Percentiles rank a stretch among this genome's conserved stretches.
phyloP scores from a whole-genome alignment of 345 rosid species.

The Brassica nigra region DNA sequence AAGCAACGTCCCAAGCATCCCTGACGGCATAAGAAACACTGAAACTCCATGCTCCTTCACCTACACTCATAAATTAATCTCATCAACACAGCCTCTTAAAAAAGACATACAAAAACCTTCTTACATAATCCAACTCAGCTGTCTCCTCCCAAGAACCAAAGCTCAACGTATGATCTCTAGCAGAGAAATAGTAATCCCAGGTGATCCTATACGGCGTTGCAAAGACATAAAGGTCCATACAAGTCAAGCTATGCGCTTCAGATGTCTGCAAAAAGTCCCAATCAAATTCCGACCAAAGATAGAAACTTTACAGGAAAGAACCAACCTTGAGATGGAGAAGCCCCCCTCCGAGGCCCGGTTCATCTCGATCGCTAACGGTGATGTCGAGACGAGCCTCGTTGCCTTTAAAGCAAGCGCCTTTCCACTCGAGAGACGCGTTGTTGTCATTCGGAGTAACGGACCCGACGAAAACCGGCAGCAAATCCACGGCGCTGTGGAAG shows the following conservation, averaged over 20 bases:
- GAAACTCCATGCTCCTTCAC: constrained; percentile 94
- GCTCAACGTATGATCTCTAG: constrained; percentile 74
- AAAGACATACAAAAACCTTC: constrained; percentile 33
- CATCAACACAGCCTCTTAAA: background rate
- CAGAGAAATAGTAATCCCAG: constrained; percentile 94
- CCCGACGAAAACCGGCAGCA: constrained; percentile 83
- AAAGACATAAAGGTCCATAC: constrained; percentile 96
- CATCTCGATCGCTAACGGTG: constrained; percentile 58
- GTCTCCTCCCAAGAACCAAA: constrained; percentile 89
- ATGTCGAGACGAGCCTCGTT: constrained; percentile 80
- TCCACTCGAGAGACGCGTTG: constrained; percentile 71
- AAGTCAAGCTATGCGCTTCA: constrained; percentile 88
- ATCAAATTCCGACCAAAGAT: background rate
- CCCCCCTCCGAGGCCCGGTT: constrained; percentile 77
- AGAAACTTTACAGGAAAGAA: background rate
- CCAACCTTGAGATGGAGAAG: constrained; percentile 73
- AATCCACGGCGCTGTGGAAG: constrained; percentile 83
- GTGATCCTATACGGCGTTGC: constrained; percentile 96
- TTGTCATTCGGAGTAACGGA: constrained; percentile 59
- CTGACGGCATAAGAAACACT: constrained; percentile 95
- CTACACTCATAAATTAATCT: constrained; percentile 36
- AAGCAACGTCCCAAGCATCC: constrained; percentile 90
- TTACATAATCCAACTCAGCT: constrained; percentile 92
- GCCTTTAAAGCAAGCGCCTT: constrained; percentile 86
- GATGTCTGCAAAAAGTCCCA: constrained; percentile 58